Evolutionary conservation across 108 stramenopile species (phyloP), one percentile per base, ranked within the genome.

Genomic region (Fistulifera pelliculosa): DNA sequence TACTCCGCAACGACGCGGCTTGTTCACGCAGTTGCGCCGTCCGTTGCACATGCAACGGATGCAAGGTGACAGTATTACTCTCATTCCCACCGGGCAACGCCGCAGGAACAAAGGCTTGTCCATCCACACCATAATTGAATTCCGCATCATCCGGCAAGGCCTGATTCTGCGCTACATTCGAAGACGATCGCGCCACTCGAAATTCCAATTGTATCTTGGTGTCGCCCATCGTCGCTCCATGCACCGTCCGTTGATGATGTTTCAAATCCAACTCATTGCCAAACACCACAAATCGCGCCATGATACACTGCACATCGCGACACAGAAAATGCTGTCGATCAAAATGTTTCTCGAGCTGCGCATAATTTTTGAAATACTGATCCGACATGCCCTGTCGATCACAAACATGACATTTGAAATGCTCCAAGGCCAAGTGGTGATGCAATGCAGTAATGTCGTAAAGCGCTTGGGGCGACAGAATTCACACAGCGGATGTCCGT

Each of bases 341-440:
- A 64, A 94, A 94, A 66, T 94, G 93, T 52, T 54, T 47, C 58
- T 77, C 77, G 39, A 94, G 48, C 12, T 40, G 44, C 1, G 63
- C 38, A 67, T 94, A 94, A 62, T 89, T 69, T 49, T 79, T 79
- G 70, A 91, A 94, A 66, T 75, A 94, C 51, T 90, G 85, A 73
- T 91, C 78, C 18, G 71, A 70, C 59, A 58, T 56, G 0, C 83
- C 87, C 62, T 69, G 61, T 54, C 73, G 75, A 48, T 91, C 79
- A 52, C 93, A 93, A 41, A 94, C 66, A 64, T 83, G 77, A 60
- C 93, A 94, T 54, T 86, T 86, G 67, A 90, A 91, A 64, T 94
- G 93, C 12, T 90, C 83, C 65, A 83, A 73, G 41, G 88, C 81
- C 59, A 94, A 75, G 73, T 94, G 93, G 23, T 73, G 61, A 59